Conservation (phyloP, 2,329 filamentous ascomycete genomes). For the Boeremia exigua region DNA sequence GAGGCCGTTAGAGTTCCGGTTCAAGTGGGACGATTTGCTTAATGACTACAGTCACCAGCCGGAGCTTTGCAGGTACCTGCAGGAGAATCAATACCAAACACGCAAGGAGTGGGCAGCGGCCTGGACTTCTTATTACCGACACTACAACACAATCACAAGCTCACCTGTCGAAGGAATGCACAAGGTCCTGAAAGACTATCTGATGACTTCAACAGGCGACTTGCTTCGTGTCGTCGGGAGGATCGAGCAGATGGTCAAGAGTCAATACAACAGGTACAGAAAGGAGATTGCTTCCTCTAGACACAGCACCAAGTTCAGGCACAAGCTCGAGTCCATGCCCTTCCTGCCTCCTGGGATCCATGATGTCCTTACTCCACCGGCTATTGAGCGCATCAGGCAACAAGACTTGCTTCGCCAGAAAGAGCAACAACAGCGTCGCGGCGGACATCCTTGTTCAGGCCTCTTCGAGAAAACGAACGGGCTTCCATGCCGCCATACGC, state of each 20-base stretch:
- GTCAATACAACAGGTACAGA: constrained; percentile 10
- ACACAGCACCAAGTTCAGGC: constrained; percentile 1
- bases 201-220: constrained; percentile 20
- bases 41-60: no score
- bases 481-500: constrained; percentile 6
- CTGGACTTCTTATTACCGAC: not conserved
- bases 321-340: constrained; percentile 4
- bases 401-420: constrained; percentile 18
- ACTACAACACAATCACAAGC: constrained; percentile 12
- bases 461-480: constrained; percentile 15
- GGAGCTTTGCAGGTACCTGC: no score
- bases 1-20: constrained; percentile 14
- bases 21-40: constrained; percentile 14
- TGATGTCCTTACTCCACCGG: constrained; percentile 15
- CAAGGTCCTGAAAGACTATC: constrained; percentile 20
- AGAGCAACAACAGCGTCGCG: constrained; percentile 11
- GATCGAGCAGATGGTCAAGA: constrained; percentile 12
- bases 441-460: constrained; percentile 6
- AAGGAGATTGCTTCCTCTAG: constrained; percentile 18
- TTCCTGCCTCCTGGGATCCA: constrained; percentile 18
- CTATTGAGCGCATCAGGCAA: constrained; percentile 20
- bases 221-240: constrained; percentile 12
- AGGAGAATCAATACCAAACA: no score
- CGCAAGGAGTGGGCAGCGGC: no score
- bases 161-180: constrained; percentile 17